Base-by-base conservation (phyloP, 2,329 filamentous ascomycete species). In the Colletotrichum viniferum region DNA sequence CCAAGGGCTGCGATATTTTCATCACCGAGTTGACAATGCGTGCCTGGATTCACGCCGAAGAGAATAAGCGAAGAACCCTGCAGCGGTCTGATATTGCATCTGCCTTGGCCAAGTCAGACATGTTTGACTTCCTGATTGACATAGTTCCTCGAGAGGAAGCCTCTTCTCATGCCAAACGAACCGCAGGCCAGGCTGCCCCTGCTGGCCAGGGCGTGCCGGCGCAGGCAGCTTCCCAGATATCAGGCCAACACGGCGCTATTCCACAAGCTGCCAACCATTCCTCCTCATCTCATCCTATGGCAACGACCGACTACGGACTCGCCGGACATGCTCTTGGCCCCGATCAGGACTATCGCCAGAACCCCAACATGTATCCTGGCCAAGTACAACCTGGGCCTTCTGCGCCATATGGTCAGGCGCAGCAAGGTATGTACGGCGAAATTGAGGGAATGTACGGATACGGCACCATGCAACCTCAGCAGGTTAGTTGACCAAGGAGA, bases 41-140 rank as follows among this genome's bases (percentile, higher is more conserved):
- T 78, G 97, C 97, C 62, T 99, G 97, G 97, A 99, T 99, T 78
- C 97, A 99, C 81, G 97, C 97, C 18, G 97, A 99, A 83, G 97
- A 99, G 86, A 99, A 99, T 88, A 99, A 99, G 89, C 92, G 97
- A 34, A 93, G 97, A 58, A 99, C 97, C 2, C 88, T 99, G 55
- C 97, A 99, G 85, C 92, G 97, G 66, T 98, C 95, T 73, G 97
- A 99, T 82, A 99, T 99, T 83, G 97, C 97, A 26, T 97, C 96
- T 13, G 97, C 97, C 16, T 89, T 99, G 28, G 94, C 95, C 76
- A 99, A 99, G 86, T 98, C 96, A 26, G 97, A 99, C 87, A 99
- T 99, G 97, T 99, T 99, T 84, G 97, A 99, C 87, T 99, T 99
- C 86, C 89, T 99, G 75, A 99, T 99, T 83, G 97, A 99, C 83